Conservation (phyloP, 2,329 filamentous ascomycete species). For the Sordariomycetes sp. region DNA sequence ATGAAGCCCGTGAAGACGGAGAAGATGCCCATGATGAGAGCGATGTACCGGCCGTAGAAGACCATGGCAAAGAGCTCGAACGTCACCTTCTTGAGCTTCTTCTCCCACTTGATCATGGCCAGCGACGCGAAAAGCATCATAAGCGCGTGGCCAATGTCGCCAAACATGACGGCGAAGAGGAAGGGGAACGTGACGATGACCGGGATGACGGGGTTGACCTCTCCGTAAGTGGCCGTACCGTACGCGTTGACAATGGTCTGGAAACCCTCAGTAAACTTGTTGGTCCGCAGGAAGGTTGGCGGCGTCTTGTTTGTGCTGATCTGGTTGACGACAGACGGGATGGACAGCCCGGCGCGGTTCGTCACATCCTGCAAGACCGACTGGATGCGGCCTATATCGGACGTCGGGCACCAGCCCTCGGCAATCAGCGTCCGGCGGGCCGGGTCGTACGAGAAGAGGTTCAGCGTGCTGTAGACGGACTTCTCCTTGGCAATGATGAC, state of each 20-base stretch:
- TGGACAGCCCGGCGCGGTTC: conserved; percentile 87
- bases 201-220: conserved; percentile 90
- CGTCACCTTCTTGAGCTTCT: conserved; percentile 76
- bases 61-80: conserved; percentile 98
- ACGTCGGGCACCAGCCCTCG: conserved; percentile 93
- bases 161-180: conserved; percentile 99
- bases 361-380: conserved; percentile 94
- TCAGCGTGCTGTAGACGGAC: conserved; percentile 89
- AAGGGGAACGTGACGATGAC: conserved; percentile 99
- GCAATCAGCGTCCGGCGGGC: conserved; percentile 93
- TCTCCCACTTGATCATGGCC: conserved; percentile 96
- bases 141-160: conserved; percentile 85
- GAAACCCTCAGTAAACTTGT: conserved; percentile 96
- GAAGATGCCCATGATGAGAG: conserved; percentile 94
- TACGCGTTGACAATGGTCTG: conserved; percentile 99
- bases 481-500: conserved; percentile 97
- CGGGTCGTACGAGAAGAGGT: conserved; percentile 92
- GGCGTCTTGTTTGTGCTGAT: conserved; percentile 95
- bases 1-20: conserved; percentile 95
- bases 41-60: conserved; percentile 97
- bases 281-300: conserved; percentile 93
- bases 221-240: conserved; percentile 91
- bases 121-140: conserved; percentile 76
- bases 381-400: conserved; percentile 78
- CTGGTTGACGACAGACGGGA: conserved; percentile 97